These are phyloP conservation scores for Hypoxylon crocopeplum DNA, from an alignment of 495 filamentous ascomycete genomes.

Conservation along the genomic window DNA sequence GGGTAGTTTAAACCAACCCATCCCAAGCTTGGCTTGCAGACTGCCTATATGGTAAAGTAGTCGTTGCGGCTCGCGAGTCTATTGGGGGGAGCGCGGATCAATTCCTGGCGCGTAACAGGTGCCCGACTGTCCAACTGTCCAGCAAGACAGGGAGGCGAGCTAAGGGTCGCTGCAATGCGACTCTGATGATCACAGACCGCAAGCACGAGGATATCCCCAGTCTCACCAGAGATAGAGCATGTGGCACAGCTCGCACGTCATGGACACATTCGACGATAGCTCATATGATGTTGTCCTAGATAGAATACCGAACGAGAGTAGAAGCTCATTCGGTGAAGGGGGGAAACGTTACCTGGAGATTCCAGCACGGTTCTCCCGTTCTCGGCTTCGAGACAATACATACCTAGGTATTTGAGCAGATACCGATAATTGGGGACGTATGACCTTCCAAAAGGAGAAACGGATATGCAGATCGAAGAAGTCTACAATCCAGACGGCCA, in stretches of 20 bases:
- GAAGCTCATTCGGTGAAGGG: constrained; percentile 3
- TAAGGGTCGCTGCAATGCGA: constrained; percentile 36
- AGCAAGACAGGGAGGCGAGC: constrained; percentile 20
- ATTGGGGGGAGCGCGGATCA: constrained; percentile 20
- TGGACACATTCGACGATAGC: constrained; percentile 10
- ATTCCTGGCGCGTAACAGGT: constrained; percentile 12
- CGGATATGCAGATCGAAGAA: constrained; percentile 10
- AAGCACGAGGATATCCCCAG: constrained; percentile 28
- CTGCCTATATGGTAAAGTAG: constrained; percentile 18
- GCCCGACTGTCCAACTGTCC: background rate
- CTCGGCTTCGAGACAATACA: constrained; percentile 12
- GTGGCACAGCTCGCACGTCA: constrained; percentile 18
- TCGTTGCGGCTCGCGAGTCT: constrained; percentile 34
- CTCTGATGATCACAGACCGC: constrained; percentile 31
- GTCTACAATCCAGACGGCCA: background rate
- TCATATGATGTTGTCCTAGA: constrained; percentile 23
- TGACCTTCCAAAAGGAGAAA: constrained; percentile 36
- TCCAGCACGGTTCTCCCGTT: background rate
- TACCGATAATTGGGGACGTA: constrained; percentile 18
- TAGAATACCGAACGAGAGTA: constrained; percentile 1
- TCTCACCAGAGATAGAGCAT: constrained; percentile 19
- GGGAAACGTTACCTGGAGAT: constrained; percentile 27
- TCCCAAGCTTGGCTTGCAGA: constrained; percentile 20
- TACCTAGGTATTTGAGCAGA: constrained; percentile 22
- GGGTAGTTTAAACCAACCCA: constrained; percentile 19